phyloP scores from a whole-genome alignment of 306 rosid genomes.

The Cicer bijugum region DNA sequence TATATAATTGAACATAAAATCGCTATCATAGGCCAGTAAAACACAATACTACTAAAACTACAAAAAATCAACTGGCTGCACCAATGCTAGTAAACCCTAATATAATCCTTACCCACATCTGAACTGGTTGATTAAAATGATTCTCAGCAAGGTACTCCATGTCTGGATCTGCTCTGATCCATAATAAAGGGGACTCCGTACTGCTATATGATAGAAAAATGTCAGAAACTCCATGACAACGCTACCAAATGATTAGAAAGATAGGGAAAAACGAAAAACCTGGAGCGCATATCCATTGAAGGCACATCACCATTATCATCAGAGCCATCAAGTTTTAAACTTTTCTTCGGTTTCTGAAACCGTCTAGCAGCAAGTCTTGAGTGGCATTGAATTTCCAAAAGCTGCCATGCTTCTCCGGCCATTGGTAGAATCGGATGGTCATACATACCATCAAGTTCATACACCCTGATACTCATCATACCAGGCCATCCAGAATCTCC shows the following conservation, averaged over 20 bases:
- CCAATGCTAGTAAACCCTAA: slow-evolving; percentile 17
- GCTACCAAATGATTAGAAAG: not conserved
- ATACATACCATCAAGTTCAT: slow-evolving; percentile 95
- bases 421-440: slow-evolving; percentile 98
- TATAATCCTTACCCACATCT: slow-evolving; percentile 96
- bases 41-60: not conserved
- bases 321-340: slow-evolving; percentile 85
- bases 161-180: slow-evolving; percentile 99
- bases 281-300: slow-evolving; percentile 76
- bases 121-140: slow-evolving; percentile 91
- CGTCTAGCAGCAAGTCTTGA: slow-evolving; percentile 94
- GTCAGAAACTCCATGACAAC: slow-evolving; percentile 38
- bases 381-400: slow-evolving; percentile 92
- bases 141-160: slow-evolving; percentile 96
- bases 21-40: slow-evolving; percentile 22
- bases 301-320: slow-evolving; percentile 90
- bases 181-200: slow-evolving; percentile 85
- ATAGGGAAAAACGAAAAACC: slow-evolving; percentile 51
- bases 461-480: slow-evolving; percentile 95
- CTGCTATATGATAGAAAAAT: slow-evolving; percentile 51
- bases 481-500: slow-evolving; percentile 96
- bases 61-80: slow-evolving; percentile 30
- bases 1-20: not conserved
- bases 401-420: slow-evolving; percentile 93
- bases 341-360: slow-evolving; percentile 86